Evolutionary conservation across 73 alveolate species (phyloP).

Genomic region (Paramecium biaurelia): DNA sequence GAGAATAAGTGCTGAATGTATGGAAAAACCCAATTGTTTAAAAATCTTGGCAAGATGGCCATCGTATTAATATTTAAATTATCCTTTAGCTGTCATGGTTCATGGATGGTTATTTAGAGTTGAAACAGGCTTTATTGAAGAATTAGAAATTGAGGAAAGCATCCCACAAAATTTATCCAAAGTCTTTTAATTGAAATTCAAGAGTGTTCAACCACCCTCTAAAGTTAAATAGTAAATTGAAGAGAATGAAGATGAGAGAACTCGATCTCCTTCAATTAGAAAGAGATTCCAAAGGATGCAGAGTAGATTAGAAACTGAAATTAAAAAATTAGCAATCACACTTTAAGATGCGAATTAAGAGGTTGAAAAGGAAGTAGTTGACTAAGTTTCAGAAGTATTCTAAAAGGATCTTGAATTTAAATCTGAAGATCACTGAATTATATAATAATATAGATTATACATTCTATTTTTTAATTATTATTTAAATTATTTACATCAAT

Average conservation of each 20-base stretch:
- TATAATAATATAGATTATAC: neutral
- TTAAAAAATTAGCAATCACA: neutral
- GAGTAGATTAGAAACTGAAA: neutral
- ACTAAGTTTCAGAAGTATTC: neutral
- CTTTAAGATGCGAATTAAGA: neutral
- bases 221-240: neutral
- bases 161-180: neutral
- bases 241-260: neutral
- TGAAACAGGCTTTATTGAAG: slow-evolving; percentile 45
- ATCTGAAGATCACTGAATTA: neutral
- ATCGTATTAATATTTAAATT: neutral
- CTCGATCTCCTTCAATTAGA: neutral
- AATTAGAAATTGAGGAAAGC: slow-evolving; percentile 6
- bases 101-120: slow-evolving; percentile 49
- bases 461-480: neutral
- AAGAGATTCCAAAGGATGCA: neutral
- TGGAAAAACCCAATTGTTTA: slow-evolving; percentile 49
- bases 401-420: neutral
- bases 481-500: neutral
- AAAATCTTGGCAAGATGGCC: slow-evolving; percentile 36
- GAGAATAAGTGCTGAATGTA: slow-evolving; percentile 32
- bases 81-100: slow-evolving; percentile 27
- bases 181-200: neutral
- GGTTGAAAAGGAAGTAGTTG: neutral
- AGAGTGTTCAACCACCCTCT: neutral